Evolutionary conservation across 2,329 filamentous ascomycete species (phyloP).

Genomic region (Claviceps africana): DNA sequence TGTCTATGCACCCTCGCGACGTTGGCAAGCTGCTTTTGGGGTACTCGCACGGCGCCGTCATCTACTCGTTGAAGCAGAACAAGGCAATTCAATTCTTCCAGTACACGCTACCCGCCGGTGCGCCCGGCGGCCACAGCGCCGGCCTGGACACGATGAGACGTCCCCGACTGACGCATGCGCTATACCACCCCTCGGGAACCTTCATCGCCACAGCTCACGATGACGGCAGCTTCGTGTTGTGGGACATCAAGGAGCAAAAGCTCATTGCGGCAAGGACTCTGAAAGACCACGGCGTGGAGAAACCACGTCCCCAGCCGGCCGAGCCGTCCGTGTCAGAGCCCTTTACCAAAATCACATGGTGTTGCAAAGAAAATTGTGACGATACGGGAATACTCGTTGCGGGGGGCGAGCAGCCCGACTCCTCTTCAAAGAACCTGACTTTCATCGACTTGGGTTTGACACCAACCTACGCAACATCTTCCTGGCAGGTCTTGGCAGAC

Average conservation of each 20-base stretch:
- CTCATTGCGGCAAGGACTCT: constrained; percentile 73
- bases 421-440: constrained; percentile 61
- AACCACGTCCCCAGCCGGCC: constrained; percentile 38
- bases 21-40: constrained; percentile 83
- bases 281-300: constrained; percentile 58
- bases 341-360: constrained; percentile 74
- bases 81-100: constrained; percentile 64
- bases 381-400: constrained; percentile 81
- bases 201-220: constrained; percentile 80
- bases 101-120: constrained; percentile 68
- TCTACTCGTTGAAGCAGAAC: constrained; percentile 93
- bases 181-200: constrained; percentile 92
- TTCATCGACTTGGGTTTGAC: constrained; percentile 83
- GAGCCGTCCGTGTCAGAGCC: constrained; percentile 54
- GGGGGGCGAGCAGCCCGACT: constrained; percentile 58
- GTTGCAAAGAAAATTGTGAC: constrained; percentile 84
- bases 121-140: constrained; percentile 65
- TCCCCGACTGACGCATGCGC: constrained; percentile 65
- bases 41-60: constrained; percentile 75
- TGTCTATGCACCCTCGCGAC: constrained; percentile 81
- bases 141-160: constrained; percentile 48
- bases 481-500: constrained; percentile 67
- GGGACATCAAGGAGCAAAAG: constrained; percentile 82
- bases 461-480: constrained; percentile 79
- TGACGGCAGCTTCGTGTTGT: constrained; percentile 83